Base-by-base conservation (phyloP, 306 rosid species). In the Rubus idaeus region DNA sequence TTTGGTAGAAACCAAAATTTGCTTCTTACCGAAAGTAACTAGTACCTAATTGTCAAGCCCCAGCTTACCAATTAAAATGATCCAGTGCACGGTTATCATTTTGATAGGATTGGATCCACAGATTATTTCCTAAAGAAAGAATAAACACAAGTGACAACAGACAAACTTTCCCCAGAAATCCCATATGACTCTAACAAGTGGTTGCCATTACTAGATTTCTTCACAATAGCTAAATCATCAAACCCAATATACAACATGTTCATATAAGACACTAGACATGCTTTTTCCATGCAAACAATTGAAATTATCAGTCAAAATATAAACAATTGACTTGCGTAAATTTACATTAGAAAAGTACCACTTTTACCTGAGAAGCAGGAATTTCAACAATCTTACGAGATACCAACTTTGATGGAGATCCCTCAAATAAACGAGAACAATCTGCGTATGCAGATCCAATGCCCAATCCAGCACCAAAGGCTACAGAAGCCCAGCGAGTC, bases 391-490 rank as follows among this genome's bases (percentile, higher is more conserved):
- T 64, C 68, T 80, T 75, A 49, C 79, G 79, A 74, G 80, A 55
- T 12, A 80, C 70, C 30, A 83, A 60, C 82, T 87, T 87, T n/a
- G 88, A 71, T 35, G 91, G 82, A 71, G 91, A 78, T 75, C 88
- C 90, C 82, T 80, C 88, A 82, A 88, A 91, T 68, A 84, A 71
- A 50, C 75, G 86, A 81, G 88, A 87, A 56, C 98, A 90, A 20
- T 93, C 94, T 8, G 94, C 62, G 81, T 88, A 93, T 10, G 97
- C 97, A 39, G 97, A 91, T 78, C 98, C 98, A 37, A 93, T 69
- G 69, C 97, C 98, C 65, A 84, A 75, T 40, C 97, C 98, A 77
- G 97, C 98, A 26, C 97, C 97, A 82, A 88, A 91, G 82, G 96
- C 97, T 70, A 91, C 77, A 47, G 97, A 88, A 40, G 97, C 94